Base-by-base conservation (phyloP, 495 filamentous ascomycete species). In the Terfezia claveryi region DNA sequence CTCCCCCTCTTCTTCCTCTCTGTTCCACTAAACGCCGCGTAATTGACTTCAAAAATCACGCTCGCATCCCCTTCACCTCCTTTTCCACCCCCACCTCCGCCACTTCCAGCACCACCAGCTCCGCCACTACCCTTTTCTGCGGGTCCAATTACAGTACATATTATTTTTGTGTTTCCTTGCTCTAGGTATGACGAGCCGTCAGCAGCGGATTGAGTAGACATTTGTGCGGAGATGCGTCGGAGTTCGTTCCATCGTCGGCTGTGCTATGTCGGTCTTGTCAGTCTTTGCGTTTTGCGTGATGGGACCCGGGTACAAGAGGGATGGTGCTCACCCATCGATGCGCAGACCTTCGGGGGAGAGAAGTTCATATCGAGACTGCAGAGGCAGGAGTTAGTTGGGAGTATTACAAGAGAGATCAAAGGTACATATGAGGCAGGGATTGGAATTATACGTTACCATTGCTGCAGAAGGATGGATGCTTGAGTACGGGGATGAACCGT, bases 221-320 rank as follows among this genome's bases (percentile, higher is more conserved):
- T 86, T 69, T 92, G 84, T 38, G 83, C 89, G 69, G 82, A 78
- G 49, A 96, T 73, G 36, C 85, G 81, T 32, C 91, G 86, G 46
- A 96, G 80, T 68, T 99, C 91, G 70, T 99, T 99, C 92, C 92
- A 99, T 50, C 91, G 79, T 10, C 91, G 85, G 56, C 91, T 88
- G 68, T 94, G 14, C n/a, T 51, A 20, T 12, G 50, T 51, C 11
- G 14, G 6, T 12, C 10, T 51, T 6, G 50, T 51, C 23, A 32
- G 50, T 12, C 23, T 12, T 12, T 27, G 23, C 11, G 49, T 12
- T 11, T 11, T n/a, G 49, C 11, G 0, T 11, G 38, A 16, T 10
- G 10, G 10, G 38, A 2, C 10, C 10, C 38, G 10, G 49, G 50
- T 2, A 32, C 11, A 5, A 11, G 50, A 51, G 23, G 50, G 23